Base-by-base conservation (phyloP, 192 early-diverging fungal species). In the Chytriomyces sp. region DNA sequence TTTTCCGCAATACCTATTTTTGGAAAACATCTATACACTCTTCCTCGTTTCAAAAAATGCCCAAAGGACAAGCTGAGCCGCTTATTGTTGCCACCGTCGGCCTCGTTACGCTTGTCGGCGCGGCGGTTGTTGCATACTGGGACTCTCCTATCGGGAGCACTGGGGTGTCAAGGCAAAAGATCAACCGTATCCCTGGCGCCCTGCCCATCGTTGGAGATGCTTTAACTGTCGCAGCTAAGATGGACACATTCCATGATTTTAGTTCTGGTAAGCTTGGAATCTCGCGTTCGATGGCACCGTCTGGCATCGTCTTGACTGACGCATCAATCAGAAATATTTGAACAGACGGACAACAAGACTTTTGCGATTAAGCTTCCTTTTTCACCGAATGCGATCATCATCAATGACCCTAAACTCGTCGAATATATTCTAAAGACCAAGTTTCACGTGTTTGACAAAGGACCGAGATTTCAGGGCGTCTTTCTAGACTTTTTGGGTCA, bases 401-500 rank as follows among this genome's bases (percentile, higher is more conserved):
- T 61, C n/a, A 72, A 72, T 59, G 75, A 78, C 60, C 80, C 80
- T 5, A 37, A 31, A 33, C 70, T 36, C 59, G 52, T 82, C 31
- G 78, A 82, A 41, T 44, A 75, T 44, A 31, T 78, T 52, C 69
- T 80, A 44, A 77, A 70, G 30, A 75, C 81, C 8, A 55, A 80
- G 26, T 82, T 82, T 56, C 56, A 77, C 52, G 77, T 78, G 28
- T 82, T 64, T 41, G 75, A 59, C 30, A 77, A 77, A 59, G 72
- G 70, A 5, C 28, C 52, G 31, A 33, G 55, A 10, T 67, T 80
- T 64, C 60, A 33, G 26, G 22, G 26, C 10, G 4, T 22, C 34
- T 78, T 84, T 44, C 75, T 81, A 28, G 81, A 84, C 52, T 70
- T 90, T 28, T 76, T 91, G 34, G 90, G 90, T 4, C 67, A 84